Percentiles rank a stretch among this genome's conserved stretches.
Conservation (phyloP, 768 basidiomycete species). For the Leccinum sublutescens region DNA sequence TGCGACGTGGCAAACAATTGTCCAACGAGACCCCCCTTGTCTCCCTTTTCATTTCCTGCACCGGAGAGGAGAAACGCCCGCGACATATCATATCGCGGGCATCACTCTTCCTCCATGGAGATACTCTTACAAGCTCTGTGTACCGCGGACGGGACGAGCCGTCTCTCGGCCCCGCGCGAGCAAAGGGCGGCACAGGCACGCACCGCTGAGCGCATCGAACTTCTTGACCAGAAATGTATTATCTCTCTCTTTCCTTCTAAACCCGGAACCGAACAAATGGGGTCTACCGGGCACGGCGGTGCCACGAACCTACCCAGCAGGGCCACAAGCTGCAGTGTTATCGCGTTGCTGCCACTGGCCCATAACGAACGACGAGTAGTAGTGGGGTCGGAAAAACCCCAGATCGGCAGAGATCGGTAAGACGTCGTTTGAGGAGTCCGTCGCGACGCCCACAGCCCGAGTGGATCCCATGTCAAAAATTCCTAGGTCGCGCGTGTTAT, state of each 20-base stretch:
- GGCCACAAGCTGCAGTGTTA: background rate
- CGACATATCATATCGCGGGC: conserved; percentile 1
- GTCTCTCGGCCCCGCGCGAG: conserved; percentile 6
- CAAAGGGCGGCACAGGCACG: background rate
- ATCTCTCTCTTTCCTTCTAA: background rate
- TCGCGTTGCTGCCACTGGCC: background rate
- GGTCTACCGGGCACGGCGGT: background rate
- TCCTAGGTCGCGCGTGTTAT: background rate
- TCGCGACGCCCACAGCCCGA: background rate
- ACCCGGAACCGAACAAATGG: background rate
- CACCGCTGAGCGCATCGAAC: background rate
- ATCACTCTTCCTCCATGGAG: conserved; percentile 10
- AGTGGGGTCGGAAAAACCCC: background rate
- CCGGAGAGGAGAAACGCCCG: background rate
- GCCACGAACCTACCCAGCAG: background rate
- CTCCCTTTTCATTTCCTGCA: background rate
- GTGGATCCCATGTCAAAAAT: background rate
- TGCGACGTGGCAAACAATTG: conserved; percentile 8
- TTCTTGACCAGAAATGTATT: background rate
- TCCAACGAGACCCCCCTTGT: background rate
- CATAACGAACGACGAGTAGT: background rate
- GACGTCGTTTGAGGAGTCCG: background rate
- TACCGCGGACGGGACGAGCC: background rate
- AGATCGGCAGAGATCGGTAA: background rate
- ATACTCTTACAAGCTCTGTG: background rate